Evolutionary conservation across 768 basidiomycete species (phyloP).

Genomic region (Trametes sanguinea): DNA sequence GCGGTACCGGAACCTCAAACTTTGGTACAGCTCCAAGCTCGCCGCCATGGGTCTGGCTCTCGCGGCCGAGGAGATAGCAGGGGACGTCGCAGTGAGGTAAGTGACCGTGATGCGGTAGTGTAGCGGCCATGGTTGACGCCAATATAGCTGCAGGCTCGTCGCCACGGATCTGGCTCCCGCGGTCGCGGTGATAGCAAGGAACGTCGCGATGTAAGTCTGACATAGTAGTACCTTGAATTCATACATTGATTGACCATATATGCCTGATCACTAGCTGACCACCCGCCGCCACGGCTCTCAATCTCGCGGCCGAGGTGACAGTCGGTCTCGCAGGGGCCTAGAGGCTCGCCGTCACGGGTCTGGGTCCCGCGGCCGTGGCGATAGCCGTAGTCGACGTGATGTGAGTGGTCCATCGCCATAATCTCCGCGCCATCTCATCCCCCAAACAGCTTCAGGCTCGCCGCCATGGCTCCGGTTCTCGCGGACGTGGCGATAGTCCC

Average conservation of each 20-base stretch:
- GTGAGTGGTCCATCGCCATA: background rate
- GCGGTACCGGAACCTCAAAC: background rate
- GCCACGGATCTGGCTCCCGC: constrained; percentile 11
- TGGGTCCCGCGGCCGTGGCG: constrained; percentile 1
- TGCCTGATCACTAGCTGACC: background rate
- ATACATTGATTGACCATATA: no score
- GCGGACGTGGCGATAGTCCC: constrained; percentile 4
- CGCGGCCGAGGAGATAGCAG: constrained; percentile 2
- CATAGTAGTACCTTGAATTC: no score
- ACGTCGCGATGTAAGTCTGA: constrained; percentile 8
- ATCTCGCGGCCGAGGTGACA: constrained; percentile 4
- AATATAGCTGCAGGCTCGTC: constrained; percentile 10
- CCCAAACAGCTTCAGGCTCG: constrained; percentile 3
- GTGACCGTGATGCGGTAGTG: background rate
- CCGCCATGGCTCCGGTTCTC: constrained; percentile 13
- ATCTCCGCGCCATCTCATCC: background rate
- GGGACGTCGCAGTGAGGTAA: constrained; percentile 9
- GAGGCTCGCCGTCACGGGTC: constrained; percentile 11
- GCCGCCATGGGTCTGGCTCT: constrained; percentile 10
- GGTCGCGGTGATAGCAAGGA: constrained; percentile 1
- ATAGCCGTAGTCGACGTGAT: background rate
- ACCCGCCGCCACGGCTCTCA: constrained; percentile 9
- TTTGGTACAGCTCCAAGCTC: background rate
- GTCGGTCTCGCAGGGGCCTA: background rate
- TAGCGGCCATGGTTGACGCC: background rate